phyloP scores from a whole-genome alignment of 148 eudicot species.

The Silene latifolia region DNA sequence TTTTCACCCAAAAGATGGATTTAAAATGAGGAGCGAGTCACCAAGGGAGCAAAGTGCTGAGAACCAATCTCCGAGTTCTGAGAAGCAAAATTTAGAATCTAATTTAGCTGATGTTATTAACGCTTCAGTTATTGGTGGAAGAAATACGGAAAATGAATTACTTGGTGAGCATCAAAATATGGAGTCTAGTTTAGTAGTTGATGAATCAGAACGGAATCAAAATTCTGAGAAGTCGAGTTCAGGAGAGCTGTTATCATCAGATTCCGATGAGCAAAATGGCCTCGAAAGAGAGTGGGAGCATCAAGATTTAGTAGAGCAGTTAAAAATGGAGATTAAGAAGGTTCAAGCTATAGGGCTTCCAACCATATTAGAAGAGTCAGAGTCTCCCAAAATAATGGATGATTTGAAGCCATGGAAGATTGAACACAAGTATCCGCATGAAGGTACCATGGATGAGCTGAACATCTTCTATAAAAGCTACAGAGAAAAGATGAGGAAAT shows the following conservation, averaged over 20 bases:
- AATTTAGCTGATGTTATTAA: slow-evolving; percentile 1
- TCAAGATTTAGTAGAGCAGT: slow-evolving; percentile 86
- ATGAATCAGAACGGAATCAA: slow-evolving; percentile 12
- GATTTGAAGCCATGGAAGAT: slow-evolving; percentile 96
- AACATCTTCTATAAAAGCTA: slow-evolving; percentile 90
- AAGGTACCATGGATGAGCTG: slow-evolving; percentile 55
- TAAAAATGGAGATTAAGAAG: slow-evolving; percentile 83
- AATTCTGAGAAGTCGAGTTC: slow-evolving; percentile 29
- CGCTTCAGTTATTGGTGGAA: not conserved
- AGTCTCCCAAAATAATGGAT: slow-evolving; percentile 63
- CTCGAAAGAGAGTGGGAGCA: slow-evolving; percentile 89
- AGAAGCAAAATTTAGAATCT: not conserved
- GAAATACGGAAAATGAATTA: not conserved
- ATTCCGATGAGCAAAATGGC: slow-evolving; percentile 51
- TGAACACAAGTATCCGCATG: slow-evolving; percentile 55
- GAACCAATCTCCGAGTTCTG: not conserved
- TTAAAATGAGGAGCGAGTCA: not conserved
- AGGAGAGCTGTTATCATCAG: slow-evolving; percentile 31
- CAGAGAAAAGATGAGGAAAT: slow-evolving; percentile 84
- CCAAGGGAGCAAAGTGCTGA: slow-evolving; percentile 9
- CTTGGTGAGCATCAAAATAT: not conserved
- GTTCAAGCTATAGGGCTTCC: slow-evolving; percentile 88
- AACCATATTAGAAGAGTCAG: slow-evolving; percentile 90
- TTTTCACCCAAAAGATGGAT: not conserved
- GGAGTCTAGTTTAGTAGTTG: slow-evolving; percentile 5